Evolutionary conservation across 208 protist genomes (phyloP).

Genomic region (Acanthamoeba royreba): DNA sequence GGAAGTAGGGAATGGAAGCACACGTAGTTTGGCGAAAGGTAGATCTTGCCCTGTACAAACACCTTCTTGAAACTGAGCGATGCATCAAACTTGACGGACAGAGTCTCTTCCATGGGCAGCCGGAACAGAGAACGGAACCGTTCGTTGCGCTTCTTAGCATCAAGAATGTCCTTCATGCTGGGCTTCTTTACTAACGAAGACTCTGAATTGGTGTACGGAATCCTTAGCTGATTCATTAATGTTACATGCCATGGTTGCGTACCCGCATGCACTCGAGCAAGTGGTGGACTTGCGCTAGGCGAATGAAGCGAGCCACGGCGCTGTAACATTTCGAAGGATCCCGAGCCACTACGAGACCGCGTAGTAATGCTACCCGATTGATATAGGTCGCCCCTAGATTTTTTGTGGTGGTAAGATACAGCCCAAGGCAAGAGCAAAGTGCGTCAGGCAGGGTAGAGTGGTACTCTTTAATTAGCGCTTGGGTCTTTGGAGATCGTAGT

Average conservation of each 20-base stretch:
- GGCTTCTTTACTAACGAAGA: not conserved
- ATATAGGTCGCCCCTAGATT: too few species aligned
- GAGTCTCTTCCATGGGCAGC: not conserved
- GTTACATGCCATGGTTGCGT: too few species aligned
- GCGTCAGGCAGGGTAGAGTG: too few species aligned
- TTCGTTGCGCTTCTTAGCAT: not conserved
- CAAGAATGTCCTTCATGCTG: conserved; percentile 9
- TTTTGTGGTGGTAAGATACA: too few species aligned
- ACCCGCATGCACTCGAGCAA: not conserved
- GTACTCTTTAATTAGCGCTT: too few species aligned
- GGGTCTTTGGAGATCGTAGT: too few species aligned
- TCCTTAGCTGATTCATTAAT: too few species aligned
- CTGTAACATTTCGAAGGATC: not conserved
- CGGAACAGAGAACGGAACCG: not conserved
- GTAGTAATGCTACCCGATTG: too few species aligned
- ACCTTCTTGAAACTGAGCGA: not conserved
- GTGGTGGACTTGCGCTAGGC: not conserved
- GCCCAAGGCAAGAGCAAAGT: too few species aligned
- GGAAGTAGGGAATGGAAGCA: conserved; percentile 27
- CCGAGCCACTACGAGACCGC: not conserved
- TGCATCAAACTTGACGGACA: not conserved
- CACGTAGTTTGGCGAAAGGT: not conserved
- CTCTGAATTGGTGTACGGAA: too few species aligned
- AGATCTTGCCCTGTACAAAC: not conserved
- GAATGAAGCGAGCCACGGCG: not conserved